Base-by-base conservation (phyloP, 345 rosid species). In the Cardamine occulta region DNA sequence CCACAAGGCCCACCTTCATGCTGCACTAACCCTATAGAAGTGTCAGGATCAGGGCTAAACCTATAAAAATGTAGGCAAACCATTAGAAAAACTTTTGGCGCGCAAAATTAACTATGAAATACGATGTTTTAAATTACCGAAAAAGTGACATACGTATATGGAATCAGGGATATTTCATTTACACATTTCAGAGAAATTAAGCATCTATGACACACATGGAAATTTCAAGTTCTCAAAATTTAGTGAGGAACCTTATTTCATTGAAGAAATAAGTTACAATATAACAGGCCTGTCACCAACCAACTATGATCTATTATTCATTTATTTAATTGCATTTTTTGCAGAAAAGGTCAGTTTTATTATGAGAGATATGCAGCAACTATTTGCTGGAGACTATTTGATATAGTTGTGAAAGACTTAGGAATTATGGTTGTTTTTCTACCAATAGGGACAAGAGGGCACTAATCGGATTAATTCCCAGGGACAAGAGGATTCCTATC, bases 1-100 rank as follows among this genome's bases (percentile, higher is more conserved):
- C 99, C 98, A 65, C 99, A 96, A 56, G 98, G 99, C 66, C 99
- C 99, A 76, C 99, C 99, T 89, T 95, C 99, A 85, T 93, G 98
- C 91, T 95, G 99, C 88, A 95, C 99, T 73, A 95, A 84, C 58
- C 99, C 99, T 89, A 91, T 89, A 55, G 96, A 87, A 72, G 99
- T 96, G 81, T 91, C 99, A 78, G 91, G 93, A 86, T 93, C 97
- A 80, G 84, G 80, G 84, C 98, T 96, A 85, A 90, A 96, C 94
- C 99, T 95, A 74, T 74, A 84, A 73, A 68, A 67, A 78, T 29
- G 56, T 70, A 67, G 71, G 24, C 23, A 68, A 73, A 31, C 57
- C 63, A 84, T 73, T 61, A 82, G 84, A 73, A 45, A 70, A 63
- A 37, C 11, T 28, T n/a, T 29, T n/a, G 42, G 12, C 60, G 3